A percentile compares a stretch with the other conserved stretches of the same genome.
These are phyloP conservation scores for Pseudomassariella vexata DNA, from an alignment of 2,329 filamentous ascomycete genomes.

Conservation along the genomic window DNA sequence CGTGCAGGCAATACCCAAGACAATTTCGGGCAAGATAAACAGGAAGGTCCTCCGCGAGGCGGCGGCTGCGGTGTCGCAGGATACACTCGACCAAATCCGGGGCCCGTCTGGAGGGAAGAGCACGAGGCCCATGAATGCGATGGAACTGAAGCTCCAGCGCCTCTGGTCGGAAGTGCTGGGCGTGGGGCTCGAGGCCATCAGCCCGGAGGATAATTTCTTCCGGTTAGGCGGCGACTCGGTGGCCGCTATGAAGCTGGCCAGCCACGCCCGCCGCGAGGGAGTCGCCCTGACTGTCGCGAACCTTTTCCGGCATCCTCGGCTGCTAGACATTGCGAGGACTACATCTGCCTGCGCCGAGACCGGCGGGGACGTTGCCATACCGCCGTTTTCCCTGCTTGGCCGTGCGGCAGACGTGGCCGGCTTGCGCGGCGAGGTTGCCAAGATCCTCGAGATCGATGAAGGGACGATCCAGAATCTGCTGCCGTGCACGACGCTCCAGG, in stretches of 20 bases:
- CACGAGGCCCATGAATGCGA: too few species aligned
- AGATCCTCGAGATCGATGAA: too few species aligned
- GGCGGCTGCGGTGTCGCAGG: too few species aligned
- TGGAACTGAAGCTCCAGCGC: not conserved
- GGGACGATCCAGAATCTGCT: conserved; percentile 4
- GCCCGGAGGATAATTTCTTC: conserved; percentile 7
- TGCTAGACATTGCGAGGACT: too few species aligned
- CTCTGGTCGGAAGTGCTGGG: conserved; percentile 7
- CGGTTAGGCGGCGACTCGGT: conserved; percentile 9
- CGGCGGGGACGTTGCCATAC: too few species aligned
- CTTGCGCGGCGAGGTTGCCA: too few species aligned
- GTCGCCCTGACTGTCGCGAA: conserved; percentile 4
- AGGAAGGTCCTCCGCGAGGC: too few species aligned
- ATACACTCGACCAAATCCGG: too few species aligned
- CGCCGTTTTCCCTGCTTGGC: too few species aligned
- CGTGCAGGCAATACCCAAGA: conserved; percentile 9
- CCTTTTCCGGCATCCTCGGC: conserved; percentile 8
- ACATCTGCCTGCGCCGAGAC: too few species aligned
- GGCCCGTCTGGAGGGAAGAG: too few species aligned
- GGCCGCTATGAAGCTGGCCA: conserved; percentile 12
- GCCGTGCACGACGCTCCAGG: conserved; percentile 17
- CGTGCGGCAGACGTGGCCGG: too few species aligned
- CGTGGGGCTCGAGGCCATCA: not conserved
- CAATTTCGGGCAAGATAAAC: conserved; percentile 11
- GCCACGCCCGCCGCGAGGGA: conserved; percentile 14